Evolutionary conservation across 495 filamentous ascomycete genomes (phyloP).

Genomic region (Tuber magnatum): DNA sequence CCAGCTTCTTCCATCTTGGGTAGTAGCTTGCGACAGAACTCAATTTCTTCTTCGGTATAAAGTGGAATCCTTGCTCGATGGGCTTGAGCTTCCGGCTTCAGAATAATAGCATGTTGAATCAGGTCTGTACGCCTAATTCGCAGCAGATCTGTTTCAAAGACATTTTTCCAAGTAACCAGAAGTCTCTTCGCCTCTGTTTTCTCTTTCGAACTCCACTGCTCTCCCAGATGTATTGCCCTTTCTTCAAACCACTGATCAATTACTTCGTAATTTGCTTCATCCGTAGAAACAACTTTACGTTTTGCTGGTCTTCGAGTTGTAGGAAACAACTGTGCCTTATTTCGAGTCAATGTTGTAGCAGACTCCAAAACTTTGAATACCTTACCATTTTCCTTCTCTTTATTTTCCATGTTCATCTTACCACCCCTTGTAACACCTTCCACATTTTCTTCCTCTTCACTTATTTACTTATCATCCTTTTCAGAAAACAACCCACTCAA

Average conservation of each 20-base stretch:
- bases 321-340: neutral
- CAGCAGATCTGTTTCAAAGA: neutral
- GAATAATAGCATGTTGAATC: neutral
- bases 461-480: too few species aligned
- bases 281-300: too few species aligned
- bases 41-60: too few species aligned
- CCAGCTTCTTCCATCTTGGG: neutral
- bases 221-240: too few species aligned
- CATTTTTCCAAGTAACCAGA: neutral
- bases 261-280: too few species aligned
- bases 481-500: too few species aligned
- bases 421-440: rapidly evolving
- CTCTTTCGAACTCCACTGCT: too few species aligned
- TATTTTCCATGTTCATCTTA: too few species aligned
- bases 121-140: neutral
- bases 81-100: rapidly evolving
- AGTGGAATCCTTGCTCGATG: neutral
- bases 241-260: too few species aligned
- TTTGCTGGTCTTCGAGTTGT: too few species aligned
- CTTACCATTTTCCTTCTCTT: neutral
- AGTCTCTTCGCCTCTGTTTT: neutral
- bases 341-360: neutral
- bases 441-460: too few species aligned
- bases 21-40: neutral
- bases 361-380: neutral